These are phyloP conservation scores for Kwoniella sp. DNA, from an alignment of 768 basidiomycete genomes.

Conservation along the genomic window DNA sequence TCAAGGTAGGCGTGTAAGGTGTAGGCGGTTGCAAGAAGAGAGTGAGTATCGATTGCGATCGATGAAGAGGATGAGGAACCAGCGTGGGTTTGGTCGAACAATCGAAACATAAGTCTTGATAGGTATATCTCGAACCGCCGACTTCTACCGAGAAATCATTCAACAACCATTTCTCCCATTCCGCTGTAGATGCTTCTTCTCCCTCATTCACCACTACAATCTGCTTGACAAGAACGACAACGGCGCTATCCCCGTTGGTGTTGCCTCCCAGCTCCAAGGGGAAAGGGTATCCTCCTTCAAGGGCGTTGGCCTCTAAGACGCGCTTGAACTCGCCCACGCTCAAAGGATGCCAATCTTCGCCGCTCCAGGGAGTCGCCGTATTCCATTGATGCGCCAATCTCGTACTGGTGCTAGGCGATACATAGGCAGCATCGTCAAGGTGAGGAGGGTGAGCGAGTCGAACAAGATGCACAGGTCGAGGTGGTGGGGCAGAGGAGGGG, in stretches of 20 bases:
- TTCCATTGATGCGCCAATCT: slow-evolving; percentile 12
- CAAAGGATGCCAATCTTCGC: slow-evolving; percentile 39
- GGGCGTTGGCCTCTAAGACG: slow-evolving; percentile 59
- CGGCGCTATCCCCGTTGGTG: slow-evolving; percentile 31
- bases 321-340: slow-evolving; percentile 63
- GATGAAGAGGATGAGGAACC: slow-evolving; percentile 37
- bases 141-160: slow-evolving; percentile 41
- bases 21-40: slow-evolving; percentile 45
- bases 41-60: slow-evolving; percentile 44
- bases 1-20: slow-evolving; percentile 41
- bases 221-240: slow-evolving; percentile 70
- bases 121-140: slow-evolving; percentile 37
- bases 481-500: slow-evolving; percentile 32
- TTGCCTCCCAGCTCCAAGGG: slow-evolving; percentile 58
- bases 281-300: slow-evolving; percentile 54
- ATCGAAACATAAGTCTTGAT: slow-evolving; percentile 49
- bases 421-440: slow-evolving; percentile 23
- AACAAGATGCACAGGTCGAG: slow-evolving; percentile 41
- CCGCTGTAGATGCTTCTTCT: slow-evolving; percentile 23
- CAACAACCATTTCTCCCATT: slow-evolving; percentile 48
- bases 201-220: slow-evolving; percentile 59
- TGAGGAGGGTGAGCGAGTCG: slow-evolving; percentile 34
- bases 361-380: slow-evolving; percentile 23
- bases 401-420: slow-evolving; percentile 16
- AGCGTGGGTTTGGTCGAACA: slow-evolving; percentile 35